Evolutionary conservation across 441 rosid genomes (phyloP), one percentile per base, ranked within the genome.

Genomic region (Flueggea neowawraea): DNA sequence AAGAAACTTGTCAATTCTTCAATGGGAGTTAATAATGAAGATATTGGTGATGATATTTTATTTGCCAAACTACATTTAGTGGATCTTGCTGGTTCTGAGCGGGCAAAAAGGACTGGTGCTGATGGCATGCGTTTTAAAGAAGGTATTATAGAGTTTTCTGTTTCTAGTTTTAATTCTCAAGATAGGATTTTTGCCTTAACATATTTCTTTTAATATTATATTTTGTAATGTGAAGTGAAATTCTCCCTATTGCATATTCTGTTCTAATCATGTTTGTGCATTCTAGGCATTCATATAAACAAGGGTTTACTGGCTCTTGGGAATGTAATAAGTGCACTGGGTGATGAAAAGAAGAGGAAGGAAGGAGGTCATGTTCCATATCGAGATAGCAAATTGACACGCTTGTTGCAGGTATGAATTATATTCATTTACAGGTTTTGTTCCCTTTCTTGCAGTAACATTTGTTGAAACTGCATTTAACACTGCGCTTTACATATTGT

Each of bases 371-470:
- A 91, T 31, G 87, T 91, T 60, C 99, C 99, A 22, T 95, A 91
- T 56, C 95, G 99, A 45, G 99, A 95, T 69, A 91, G 99, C 98
- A 95, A 95, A 81, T 74, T 95, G 83, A 95, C 99, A 43, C 95
- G 98, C 57, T 80, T 95, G 79, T 78, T 95, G 31, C 98, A 91
- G 97, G 99, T 71, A 77, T 52, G 57, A 58, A 48, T 55, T 39
- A 10, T 6, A 17, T 53, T 36, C 7, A 8, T 36, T 0, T 8
- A 1, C 9, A 36, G 4, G 7, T 36, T 36, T 36, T 8, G 9
- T 36, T 36, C 41, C 41, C 41, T 36, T 36, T 36, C 41, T 36
- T 36, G 41, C 4, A 36, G 9, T 8, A 36, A 22, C 28, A 22
- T 22, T 36, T 36, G 41, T 36, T 36, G 4, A 36, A 36, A 36